These are phyloP conservation scores for Acer negundo DNA, from an alignment of 345 rosid genomes.

Conservation along the genomic window DNA sequence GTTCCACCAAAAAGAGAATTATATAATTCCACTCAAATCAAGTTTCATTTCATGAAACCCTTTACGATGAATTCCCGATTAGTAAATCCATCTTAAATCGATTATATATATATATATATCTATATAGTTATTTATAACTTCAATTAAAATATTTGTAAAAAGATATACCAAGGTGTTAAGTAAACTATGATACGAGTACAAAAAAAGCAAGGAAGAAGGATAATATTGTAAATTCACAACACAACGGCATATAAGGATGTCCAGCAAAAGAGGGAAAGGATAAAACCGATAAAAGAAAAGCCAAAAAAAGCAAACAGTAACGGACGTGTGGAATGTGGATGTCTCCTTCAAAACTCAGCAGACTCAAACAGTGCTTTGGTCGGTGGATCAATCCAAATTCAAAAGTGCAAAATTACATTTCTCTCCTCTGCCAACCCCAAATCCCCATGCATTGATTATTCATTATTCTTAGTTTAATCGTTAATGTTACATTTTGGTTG, in stretches of 20 bases:
- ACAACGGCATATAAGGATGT: neutral
- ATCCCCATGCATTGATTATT: neutral
- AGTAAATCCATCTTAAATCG: too few relatives aligned
- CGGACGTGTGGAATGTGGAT: slow-evolving; percentile 18
- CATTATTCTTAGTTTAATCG: neutral
- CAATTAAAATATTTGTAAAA: too few relatives aligned
- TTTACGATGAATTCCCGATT: too few relatives aligned
- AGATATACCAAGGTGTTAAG: too few relatives aligned
- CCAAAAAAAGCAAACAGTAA: slow-evolving; percentile 9
- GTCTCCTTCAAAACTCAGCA: neutral
- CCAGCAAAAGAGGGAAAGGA: slow-evolving; percentile 5
- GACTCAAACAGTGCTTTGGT: neutral
- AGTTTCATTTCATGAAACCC: too few relatives aligned
- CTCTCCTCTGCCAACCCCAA: neutral
- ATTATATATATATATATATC: too few relatives aligned
- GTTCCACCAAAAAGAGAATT: too few relatives aligned
- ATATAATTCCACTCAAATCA: too few relatives aligned
- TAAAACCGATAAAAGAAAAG: neutral
- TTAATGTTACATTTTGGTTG: slow-evolving; percentile 6
- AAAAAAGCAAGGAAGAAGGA: neutral
- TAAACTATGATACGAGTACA: too few relatives aligned
- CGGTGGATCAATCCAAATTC: slow-evolving; percentile 14
- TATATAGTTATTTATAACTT: too few relatives aligned
- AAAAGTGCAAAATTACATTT: slow-evolving; percentile 12
- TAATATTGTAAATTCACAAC: slow-evolving; percentile 7